Percentiles rank a stretch among this genome's conserved stretches.
These are phyloP conservation scores for Thamnidium elegans DNA, from an alignment of 192 early-diverging fungal genomes.

Conservation along the genomic window DNA sequence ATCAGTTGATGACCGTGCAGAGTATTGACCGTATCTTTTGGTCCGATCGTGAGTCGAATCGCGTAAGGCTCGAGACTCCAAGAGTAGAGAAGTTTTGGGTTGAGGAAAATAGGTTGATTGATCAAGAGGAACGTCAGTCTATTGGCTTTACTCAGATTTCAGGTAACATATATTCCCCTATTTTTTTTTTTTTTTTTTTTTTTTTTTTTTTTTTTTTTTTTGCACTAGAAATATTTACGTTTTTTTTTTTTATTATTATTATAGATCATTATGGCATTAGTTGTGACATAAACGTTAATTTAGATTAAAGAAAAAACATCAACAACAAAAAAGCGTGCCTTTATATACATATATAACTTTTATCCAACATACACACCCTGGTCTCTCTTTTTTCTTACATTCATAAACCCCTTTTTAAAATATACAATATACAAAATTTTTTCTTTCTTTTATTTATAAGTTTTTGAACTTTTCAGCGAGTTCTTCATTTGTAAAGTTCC, in stretches of 20 bases:
- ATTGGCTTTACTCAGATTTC: slow-evolving; percentile 40
- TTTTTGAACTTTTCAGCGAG: neutral
- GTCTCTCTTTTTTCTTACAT: too few relatives aligned
- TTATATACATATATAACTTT: too few relatives aligned
- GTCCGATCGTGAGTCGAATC: slow-evolving; percentile 3
- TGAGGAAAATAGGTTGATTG: slow-evolving; percentile 21
- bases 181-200: neutral
- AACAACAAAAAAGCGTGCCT: neutral
- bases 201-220: neutral
- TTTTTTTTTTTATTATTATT: slow-evolving; percentile 5
- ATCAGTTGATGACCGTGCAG: slow-evolving; percentile 44
- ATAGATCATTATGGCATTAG: slow-evolving; percentile 47
- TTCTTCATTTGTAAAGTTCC: slow-evolving; percentile 4
- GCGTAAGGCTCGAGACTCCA: neutral
- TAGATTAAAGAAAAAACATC: slow-evolving; percentile 1
- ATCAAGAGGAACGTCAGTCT: slow-evolving; percentile 16
- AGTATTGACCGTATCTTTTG: slow-evolving; percentile 37
- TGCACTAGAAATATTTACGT: neutral
- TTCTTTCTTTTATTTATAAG: slow-evolving; percentile 4
- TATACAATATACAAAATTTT: too few relatives aligned
- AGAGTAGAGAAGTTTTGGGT: slow-evolving; percentile 31
- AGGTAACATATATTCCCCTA: slow-evolving; percentile 18
- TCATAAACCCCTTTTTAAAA: too few relatives aligned
- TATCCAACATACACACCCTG: too few relatives aligned
- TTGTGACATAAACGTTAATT: slow-evolving; percentile 12